Percentiles rank a stretch among this genome's conserved stretches.
Evolutionary conservation across 176 grass and related monocot species (phyloP).

Genomic region (Carex cristatella): DNA sequence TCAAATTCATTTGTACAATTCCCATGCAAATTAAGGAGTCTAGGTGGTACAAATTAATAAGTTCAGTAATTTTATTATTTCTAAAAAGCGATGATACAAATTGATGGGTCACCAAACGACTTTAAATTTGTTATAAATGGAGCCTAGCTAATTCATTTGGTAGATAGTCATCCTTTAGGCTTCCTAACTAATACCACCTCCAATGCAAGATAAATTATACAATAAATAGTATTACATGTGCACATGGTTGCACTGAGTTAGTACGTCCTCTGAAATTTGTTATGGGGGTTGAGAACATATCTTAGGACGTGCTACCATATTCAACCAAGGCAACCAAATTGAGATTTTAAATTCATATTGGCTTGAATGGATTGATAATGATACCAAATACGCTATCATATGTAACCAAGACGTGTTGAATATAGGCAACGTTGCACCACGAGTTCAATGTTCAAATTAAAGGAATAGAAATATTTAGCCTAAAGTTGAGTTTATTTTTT

Average conservation of each 20-base stretch:
- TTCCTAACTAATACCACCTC: background rate
- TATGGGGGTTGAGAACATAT: no score
- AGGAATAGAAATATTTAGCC: no score
- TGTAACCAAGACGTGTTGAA: background rate
- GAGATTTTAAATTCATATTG: background rate
- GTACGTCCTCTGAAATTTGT: background rate
- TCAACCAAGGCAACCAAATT: background rate
- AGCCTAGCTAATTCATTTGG: constrained; percentile 8
- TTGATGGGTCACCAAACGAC: constrained; percentile 1
- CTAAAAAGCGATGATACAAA: background rate
- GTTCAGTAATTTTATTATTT: background rate
- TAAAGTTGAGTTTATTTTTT: no score
- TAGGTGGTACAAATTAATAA: background rate
- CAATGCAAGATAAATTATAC: background rate
- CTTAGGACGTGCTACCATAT: background rate
- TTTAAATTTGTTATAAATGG: constrained; percentile 9
- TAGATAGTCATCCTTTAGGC: background rate
- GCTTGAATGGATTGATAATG: background rate
- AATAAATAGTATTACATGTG: background rate
- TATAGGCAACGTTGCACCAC: no score
- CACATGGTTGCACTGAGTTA: background rate
- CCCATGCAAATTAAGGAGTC: background rate
- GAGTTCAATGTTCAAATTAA: no score
- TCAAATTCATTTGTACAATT: background rate
- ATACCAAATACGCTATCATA: background rate